These are phyloP conservation scores for Hylodesmum podocarpum DNA, from an alignment of 306 rosid genomes.

Conservation along the genomic window DNA sequence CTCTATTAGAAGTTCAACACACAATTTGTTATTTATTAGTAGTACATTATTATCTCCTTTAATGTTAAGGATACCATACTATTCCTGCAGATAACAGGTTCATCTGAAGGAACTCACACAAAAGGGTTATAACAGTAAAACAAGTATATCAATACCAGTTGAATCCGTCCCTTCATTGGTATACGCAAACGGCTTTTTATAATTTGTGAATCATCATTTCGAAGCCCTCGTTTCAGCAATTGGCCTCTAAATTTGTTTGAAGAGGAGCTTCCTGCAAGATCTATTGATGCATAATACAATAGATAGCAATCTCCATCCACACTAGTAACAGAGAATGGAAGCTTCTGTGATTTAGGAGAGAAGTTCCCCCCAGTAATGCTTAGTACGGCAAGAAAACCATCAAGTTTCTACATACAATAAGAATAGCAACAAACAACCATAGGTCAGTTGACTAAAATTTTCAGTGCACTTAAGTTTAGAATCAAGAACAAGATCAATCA, in stretches of 20 bases:
- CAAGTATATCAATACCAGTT: slow-evolving; percentile 61
- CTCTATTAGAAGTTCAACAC: background rate
- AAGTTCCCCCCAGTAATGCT: slow-evolving; percentile 89
- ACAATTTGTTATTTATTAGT: background rate
- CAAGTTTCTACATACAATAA: slow-evolving; percentile 59
- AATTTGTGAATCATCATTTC: slow-evolving; percentile 67
- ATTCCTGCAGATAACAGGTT: background rate
- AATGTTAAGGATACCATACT: background rate
- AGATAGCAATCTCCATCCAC: slow-evolving; percentile 88
- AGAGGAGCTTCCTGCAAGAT: slow-evolving; percentile 63
- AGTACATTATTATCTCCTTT: background rate
- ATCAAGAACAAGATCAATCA: slow-evolving; percentile 19
- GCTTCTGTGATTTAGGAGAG: slow-evolving; percentile 92
- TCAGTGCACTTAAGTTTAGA: slow-evolving; percentile 17
- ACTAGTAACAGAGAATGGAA: slow-evolving; percentile 91
- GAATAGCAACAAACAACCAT: slow-evolving; percentile 26
- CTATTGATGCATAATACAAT: slow-evolving; percentile 79
- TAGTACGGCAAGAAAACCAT: slow-evolving; percentile 93
- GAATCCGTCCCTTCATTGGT: slow-evolving; percentile 95
- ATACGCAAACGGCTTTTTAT: slow-evolving; percentile 80
- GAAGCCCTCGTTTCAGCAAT: slow-evolving; percentile 49
- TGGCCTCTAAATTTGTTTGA: slow-evolving; percentile 58
- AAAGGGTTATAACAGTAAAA: slow-evolving; percentile 23
- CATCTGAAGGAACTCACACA: slow-evolving; percentile 18
- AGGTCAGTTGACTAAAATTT: slow-evolving; percentile 15